Conservation (phyloP, 768 basidiomycete species). For the Lactarius sp. region DNA sequence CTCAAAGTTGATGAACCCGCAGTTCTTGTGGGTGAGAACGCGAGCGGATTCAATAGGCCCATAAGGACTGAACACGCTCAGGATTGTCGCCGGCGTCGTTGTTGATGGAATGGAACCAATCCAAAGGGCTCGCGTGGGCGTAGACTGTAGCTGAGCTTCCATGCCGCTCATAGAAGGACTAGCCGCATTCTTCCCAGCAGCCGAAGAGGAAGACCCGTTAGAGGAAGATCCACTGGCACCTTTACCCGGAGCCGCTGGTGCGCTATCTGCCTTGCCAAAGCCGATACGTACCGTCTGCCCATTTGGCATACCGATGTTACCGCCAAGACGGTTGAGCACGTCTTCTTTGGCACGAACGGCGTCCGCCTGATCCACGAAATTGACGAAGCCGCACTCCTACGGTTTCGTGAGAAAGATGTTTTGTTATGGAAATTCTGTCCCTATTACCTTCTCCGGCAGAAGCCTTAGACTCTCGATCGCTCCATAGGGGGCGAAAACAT, state of each 20-base stretch:
- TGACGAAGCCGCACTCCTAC: constrained; percentile 98
- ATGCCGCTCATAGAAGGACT: constrained; percentile 59
- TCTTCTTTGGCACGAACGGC: constrained; percentile 98
- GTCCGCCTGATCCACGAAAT: constrained; percentile 92
- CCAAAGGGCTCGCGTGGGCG: constrained; percentile 95
- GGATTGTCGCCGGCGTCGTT: constrained; percentile 89
- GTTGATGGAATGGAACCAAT: constrained; percentile 95
- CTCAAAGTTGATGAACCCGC: constrained; percentile 97
- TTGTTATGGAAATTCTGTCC: background rate
- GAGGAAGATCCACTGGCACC: constrained; percentile 59
- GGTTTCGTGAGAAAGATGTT: constrained; percentile 9
- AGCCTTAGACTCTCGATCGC: constrained; percentile 94
- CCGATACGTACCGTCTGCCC: constrained; percentile 96
- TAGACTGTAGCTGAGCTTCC: constrained; percentile 83
- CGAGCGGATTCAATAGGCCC: constrained; percentile 97
- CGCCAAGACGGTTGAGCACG: constrained; percentile 90
- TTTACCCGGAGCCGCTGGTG: constrained; percentile 85
- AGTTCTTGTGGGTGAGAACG: constrained; percentile 96
- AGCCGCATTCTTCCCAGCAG: constrained; percentile 41
- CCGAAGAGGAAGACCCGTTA: constrained; percentile 59
- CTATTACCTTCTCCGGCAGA: constrained; percentile 88
- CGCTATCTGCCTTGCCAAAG: constrained; percentile 96
- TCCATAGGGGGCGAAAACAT: constrained; percentile 94
- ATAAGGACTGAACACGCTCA: constrained; percentile 95
- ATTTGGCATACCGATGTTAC: constrained; percentile 90